Evolutionary conservation across 2,329 filamentous ascomycete genomes (phyloP), one percentile per base, ranked within the genome.

Genomic region (Colletotrichum simmondsii): DNA sequence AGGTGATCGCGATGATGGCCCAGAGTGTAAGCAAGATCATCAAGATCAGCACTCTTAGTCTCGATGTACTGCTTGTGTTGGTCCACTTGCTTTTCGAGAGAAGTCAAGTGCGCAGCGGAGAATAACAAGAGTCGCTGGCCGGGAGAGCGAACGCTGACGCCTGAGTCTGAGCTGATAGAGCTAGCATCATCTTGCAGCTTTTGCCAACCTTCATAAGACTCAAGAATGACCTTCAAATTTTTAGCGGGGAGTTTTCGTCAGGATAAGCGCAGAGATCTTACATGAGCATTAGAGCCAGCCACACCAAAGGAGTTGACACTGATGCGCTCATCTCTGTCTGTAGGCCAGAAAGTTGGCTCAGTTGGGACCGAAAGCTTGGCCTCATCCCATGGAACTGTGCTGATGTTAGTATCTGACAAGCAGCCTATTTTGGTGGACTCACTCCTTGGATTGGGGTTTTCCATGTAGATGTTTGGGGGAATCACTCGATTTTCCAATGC

Each of bases 261-360:
- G 30, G 11, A 2, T 5, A n/a, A 30, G 5, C 53, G 24, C 2
- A 26, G 42, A 10, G 19, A 11, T 22, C 32, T 35, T 61, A 70
- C 71, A 32, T 75, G 74, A 5, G 71, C 72, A 22, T 75, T 75
- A 4, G 68, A 63, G 6, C 74, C 82, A 19, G 82, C 82, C 58
- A 79, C 81, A 11, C 82, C 82, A 64, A 83, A 83, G 2, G 76
- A 79, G 71, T 84, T 85, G 53, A 85, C 76, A 37, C 78, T 79
- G 5, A 81, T 74, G 4, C 83, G 76, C 46, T 80, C 76, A 0
- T 60, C n/a, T 3, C 76, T 65, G 16, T 72, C 71, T 2, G 32
- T 4, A 0, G 82, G 81, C 76, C 77, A 83, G 1, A 75, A 37
- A 1, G 60, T 75, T 0, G 78, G 65, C 42, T 79, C 75, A 0